Percentiles rank a stretch among this genome's conserved stretches.
These are phyloP conservation scores for Nothophytophthora sp. DNA, from an alignment of 352 stramenopile species.

Conservation along the genomic window DNA sequence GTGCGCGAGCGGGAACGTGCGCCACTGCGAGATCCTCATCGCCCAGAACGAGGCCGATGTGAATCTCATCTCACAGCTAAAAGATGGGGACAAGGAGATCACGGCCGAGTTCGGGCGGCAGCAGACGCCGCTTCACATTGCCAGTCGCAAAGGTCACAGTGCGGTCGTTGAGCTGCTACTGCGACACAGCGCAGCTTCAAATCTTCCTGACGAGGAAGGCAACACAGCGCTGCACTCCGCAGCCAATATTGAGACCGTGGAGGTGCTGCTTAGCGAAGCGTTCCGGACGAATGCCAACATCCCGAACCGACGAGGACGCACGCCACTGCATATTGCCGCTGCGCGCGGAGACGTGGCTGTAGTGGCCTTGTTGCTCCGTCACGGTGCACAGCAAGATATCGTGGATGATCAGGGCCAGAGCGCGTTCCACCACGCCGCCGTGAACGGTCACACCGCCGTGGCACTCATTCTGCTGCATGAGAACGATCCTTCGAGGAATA, in stretches of 20 bases:
- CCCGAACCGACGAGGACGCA: conserved; percentile 70
- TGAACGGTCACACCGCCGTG: conserved; percentile 76
- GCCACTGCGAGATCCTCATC: conserved; percentile 79
- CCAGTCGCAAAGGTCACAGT: conserved; percentile 67
- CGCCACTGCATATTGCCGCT: conserved; percentile 73
- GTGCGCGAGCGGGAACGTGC: conserved; percentile 62
- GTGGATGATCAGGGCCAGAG: conserved; percentile 86
- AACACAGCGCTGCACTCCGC: conserved; percentile 81
- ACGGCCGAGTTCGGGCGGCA: conserved; percentile 61
- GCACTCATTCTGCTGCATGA: conserved; percentile 74
- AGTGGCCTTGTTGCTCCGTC: conserved; percentile 70
- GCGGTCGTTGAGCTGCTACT: conserved; percentile 66
- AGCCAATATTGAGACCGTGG: conserved; percentile 62
- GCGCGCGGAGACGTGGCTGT: conserved; percentile 72
- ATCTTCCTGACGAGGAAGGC: conserved; percentile 77
- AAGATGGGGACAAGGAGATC: conserved; percentile 83
- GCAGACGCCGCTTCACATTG: conserved; percentile 81
- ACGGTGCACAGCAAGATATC: conserved; percentile 70
- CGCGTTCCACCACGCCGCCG: conserved; percentile 78
- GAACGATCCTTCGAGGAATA: conserved; percentile 35
- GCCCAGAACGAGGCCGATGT: conserved; percentile 56
- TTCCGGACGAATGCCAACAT: conserved; percentile 84
- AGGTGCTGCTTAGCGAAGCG: conserved; percentile 55
- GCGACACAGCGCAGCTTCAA: conserved; percentile 64
- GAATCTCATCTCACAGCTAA: conserved; percentile 77